Conservation (phyloP, 2,329 filamentous ascomycete genomes). For the Albophoma yamanashiensis region DNA sequence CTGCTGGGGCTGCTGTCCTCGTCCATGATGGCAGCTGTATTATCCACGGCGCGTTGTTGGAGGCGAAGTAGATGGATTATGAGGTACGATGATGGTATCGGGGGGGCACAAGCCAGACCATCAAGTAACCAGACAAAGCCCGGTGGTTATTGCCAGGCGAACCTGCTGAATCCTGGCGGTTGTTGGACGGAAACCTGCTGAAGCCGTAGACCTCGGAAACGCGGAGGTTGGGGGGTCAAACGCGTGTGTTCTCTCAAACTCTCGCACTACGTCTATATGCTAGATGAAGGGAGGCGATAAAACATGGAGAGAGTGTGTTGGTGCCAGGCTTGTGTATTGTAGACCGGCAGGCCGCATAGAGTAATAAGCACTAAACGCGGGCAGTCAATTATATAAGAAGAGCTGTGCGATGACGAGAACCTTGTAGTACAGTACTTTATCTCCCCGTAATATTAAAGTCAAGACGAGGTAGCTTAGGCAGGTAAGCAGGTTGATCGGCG, state of each 20-base stretch:
- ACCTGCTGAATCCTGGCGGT: constrained; percentile 13
- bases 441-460: neutral
- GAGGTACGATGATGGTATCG: neutral
- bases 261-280: neutral
- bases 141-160: constrained; percentile 9
- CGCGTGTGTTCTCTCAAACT: neutral
- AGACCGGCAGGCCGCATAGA: neutral
- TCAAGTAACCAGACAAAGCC: neutral
- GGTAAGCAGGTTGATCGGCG: neutral
- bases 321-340: neutral
- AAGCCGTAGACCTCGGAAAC: constrained; percentile 6
- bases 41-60: neutral
- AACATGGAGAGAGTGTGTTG: neutral
- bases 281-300: neutral
- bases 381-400: neutral
- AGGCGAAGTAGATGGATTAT: neutral
- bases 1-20: constrained; percentile 42
- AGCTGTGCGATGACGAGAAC: neutral
- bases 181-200: constrained; percentile 15
- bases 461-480: neutral
- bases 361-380: neutral
- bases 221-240: neutral
- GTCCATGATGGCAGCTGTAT: constrained; percentile 30
- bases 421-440: neutral
- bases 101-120: neutral